phyloP scores from a whole-genome alignment of 495 filamentous ascomycete genomes.

The Lasiosphaeris hirsuta region DNA sequence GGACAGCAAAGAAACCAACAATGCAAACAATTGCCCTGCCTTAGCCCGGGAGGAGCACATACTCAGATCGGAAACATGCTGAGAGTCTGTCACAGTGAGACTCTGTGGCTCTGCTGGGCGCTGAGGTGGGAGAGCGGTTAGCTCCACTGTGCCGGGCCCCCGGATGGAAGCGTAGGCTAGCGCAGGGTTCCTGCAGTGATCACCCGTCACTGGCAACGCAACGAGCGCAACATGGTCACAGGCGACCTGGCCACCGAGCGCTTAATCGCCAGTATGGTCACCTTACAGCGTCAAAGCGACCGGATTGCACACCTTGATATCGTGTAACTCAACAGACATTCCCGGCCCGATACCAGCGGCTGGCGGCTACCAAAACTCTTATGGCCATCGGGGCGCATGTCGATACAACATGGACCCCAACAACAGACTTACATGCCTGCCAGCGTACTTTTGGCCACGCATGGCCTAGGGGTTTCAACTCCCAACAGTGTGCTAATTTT shows the following conservation, averaged over 20 bases:
- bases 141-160: too few species aligned
- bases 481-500: neutral
- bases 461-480: neutral
- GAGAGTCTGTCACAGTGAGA: too few species aligned
- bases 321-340: neutral
- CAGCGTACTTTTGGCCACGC: neutral
- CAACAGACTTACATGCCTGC: neutral
- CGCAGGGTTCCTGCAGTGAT: too few species aligned
- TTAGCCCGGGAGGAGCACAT: too few species aligned
- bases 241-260: neutral
- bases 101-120: too few species aligned
- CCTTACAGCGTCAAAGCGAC: neutral
- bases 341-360: neutral
- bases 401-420: neutral
- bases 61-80: too few species aligned
- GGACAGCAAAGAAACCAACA: too few species aligned
- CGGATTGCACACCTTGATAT: neutral
- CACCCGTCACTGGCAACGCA: neutral
- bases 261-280: neutral
- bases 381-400: neutral
- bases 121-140: too few species aligned
- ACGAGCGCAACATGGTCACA: neutral
- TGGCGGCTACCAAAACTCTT: conserved; percentile 4
- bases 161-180: too few species aligned
- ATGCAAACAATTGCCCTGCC: too few species aligned